Conservation (phyloP, 2,329 filamentous ascomycete genomes). For the Aspergillus neotritici region DNA sequence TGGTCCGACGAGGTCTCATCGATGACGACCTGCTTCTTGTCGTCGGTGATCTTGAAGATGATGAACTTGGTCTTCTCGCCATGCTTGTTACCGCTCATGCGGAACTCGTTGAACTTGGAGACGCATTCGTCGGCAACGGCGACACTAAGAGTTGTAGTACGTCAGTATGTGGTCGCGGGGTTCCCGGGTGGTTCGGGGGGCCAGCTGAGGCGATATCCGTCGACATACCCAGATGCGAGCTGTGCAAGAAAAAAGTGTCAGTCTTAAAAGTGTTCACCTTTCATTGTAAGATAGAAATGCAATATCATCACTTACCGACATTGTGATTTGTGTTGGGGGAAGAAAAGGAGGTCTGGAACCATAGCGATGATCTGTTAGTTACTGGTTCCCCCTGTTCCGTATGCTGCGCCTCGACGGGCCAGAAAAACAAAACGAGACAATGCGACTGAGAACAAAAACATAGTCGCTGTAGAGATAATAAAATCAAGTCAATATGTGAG, state of each 20-base stretch:
- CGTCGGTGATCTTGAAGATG: conserved; percentile 49
- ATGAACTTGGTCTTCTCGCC: conserved; percentile 41
- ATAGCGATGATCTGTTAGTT: conserved; percentile 26
- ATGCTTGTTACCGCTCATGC: conserved; percentile 37
- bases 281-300: background rate
- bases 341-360: conserved; percentile 14
- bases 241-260: conserved; percentile 14
- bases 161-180: conserved; percentile 15
- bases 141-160: conserved; percentile 31
- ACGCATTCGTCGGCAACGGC: conserved; percentile 44
- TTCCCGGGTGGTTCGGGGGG: background rate
- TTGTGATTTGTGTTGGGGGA: conserved; percentile 23
- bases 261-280: background rate
- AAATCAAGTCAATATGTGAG: conserved; percentile 7
- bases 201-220: background rate
- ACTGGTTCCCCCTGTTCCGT: conserved; percentile 2
- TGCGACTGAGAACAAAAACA: background rate
- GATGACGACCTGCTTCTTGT: conserved; percentile 47
- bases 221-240: conserved; percentile 35
- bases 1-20: conserved; percentile 41
- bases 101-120: conserved; percentile 43
- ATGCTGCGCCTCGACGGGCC: background rate
- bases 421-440: conserved; percentile 1
- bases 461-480: no score
- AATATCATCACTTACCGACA: conserved; percentile 28